phyloP scores from a whole-genome alignment of 768 basidiomycete species.

The Suillus placidus region DNA sequence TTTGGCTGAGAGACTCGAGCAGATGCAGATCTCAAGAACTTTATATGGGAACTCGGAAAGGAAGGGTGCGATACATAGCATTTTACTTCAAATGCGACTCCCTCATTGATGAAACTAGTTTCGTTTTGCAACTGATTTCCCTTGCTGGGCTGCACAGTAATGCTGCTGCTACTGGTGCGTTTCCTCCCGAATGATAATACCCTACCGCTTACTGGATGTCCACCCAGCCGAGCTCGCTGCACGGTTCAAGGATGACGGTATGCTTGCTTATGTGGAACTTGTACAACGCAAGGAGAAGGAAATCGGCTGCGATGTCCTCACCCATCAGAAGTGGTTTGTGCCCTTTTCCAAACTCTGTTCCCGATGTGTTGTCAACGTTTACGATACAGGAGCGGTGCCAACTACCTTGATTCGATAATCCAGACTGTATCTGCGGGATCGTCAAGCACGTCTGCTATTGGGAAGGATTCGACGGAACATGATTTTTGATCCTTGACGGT shows the following conservation, averaged over 20 bases:
- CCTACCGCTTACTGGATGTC: not conserved
- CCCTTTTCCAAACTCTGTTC: not conserved
- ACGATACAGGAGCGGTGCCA: constrained; percentile 77
- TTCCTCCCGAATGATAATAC: not conserved
- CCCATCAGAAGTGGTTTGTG: constrained; percentile 89
- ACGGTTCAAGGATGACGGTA: constrained; percentile 83
- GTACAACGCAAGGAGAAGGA: constrained; percentile 89
- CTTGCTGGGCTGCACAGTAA: constrained; percentile 88
- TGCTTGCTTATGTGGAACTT: constrained; percentile 90
- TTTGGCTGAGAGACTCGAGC: constrained; percentile 12
- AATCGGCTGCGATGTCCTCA: constrained; percentile 86
- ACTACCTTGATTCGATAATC: constrained; percentile 87
- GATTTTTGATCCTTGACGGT: constrained; percentile 53
- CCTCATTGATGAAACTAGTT: constrained; percentile 46
- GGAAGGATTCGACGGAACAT: constrained; percentile 90
- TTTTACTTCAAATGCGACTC: not conserved
- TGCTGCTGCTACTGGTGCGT: constrained; percentile 73
- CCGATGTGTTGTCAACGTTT: not conserved
- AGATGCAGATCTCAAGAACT: constrained; percentile 79
- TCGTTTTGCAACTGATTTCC: constrained; percentile 87
- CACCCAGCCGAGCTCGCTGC: constrained; percentile 74
- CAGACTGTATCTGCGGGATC: constrained; percentile 85
- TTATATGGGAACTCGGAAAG: constrained; percentile 88
- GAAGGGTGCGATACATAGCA: constrained; percentile 61
- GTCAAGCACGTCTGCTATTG: constrained; percentile 81